Conservation (phyloP, 2,329 filamentous ascomycete genomes). For the Cladosporium sp. region DNA sequence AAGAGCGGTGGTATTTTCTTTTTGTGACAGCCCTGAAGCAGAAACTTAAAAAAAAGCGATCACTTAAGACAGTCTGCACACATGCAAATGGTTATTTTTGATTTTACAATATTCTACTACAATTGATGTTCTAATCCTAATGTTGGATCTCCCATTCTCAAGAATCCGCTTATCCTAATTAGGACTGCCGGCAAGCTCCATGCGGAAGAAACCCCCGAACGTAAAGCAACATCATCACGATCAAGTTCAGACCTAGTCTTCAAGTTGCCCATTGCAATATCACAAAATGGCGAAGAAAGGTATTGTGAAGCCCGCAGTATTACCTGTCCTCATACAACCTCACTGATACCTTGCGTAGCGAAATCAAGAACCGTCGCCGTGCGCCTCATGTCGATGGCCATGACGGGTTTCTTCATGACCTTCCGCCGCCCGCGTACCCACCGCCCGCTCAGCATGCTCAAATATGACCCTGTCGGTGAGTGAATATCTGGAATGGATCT, state of each 20-base stretch:
- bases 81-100: too few species aligned
- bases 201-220: conserved; percentile 5
- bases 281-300: conserved; percentile 30
- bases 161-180: too few species aligned
- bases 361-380: conserved; percentile 92
- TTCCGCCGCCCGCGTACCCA: conserved; percentile 75
- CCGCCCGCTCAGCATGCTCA: conserved; percentile 89
- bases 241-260: neutral
- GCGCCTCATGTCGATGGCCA: conserved; percentile 94
- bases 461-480: conserved; percentile 95
- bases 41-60: too few species aligned
- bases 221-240: neutral
- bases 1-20: too few species aligned
- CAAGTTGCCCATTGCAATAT: neutral
- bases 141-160: too few species aligned
- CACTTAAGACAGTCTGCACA: too few species aligned
- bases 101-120: too few species aligned
- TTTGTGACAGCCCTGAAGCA: too few species aligned
- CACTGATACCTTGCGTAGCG: conserved; percentile 43
- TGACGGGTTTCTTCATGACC: conserved; percentile 90
- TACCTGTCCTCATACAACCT: neutral
- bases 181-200: too few species aligned
- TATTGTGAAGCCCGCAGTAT: conserved; percentile 10
- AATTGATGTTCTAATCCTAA: too few species aligned
- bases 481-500: conserved; percentile 12